Conservation (phyloP, 257 asterid species). For the Scutellaria minor region DNA sequence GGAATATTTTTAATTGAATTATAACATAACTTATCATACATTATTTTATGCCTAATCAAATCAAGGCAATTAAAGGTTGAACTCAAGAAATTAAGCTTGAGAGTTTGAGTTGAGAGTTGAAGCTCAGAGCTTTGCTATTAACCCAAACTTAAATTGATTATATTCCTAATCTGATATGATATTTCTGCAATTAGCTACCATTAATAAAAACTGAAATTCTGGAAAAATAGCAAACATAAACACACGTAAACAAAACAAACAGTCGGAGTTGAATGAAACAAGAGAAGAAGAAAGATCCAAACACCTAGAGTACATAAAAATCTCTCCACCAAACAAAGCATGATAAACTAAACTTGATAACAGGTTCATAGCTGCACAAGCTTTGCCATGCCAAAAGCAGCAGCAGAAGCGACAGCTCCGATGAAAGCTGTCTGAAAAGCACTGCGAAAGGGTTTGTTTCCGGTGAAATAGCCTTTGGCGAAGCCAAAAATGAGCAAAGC, state of each 20-base stretch:
- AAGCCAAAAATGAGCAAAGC: constrained; percentile 81
- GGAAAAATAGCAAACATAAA: background rate
- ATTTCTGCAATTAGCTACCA: too few relatives aligned
- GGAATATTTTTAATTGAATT: too few relatives aligned
- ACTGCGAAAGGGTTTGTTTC: constrained; percentile 65
- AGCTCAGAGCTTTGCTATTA: too few relatives aligned
- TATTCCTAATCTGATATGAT: too few relatives aligned
- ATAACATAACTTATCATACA: too few relatives aligned
- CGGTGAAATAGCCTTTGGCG: constrained; percentile 87
- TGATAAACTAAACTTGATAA: too few relatives aligned
- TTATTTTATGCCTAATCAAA: background rate
- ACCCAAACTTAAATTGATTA: too few relatives aligned
- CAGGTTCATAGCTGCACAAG: constrained; percentile 54
- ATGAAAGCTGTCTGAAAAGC: constrained; percentile 80
- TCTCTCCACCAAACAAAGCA: background rate
- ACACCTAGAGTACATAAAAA: background rate
- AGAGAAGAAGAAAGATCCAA: background rate
- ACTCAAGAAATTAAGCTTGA: too few relatives aligned
- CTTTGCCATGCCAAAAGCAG: constrained; percentile 95
- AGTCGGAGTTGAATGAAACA: background rate
- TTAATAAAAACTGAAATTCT: background rate
- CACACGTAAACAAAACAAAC: background rate
- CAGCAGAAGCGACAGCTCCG: constrained; percentile 98
- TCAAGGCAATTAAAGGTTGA: too few relatives aligned
- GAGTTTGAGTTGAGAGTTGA: too few relatives aligned